Evolutionary conservation across 2,329 filamentous ascomycete genomes (phyloP).

Genomic region (Apiospora koreana): DNA sequence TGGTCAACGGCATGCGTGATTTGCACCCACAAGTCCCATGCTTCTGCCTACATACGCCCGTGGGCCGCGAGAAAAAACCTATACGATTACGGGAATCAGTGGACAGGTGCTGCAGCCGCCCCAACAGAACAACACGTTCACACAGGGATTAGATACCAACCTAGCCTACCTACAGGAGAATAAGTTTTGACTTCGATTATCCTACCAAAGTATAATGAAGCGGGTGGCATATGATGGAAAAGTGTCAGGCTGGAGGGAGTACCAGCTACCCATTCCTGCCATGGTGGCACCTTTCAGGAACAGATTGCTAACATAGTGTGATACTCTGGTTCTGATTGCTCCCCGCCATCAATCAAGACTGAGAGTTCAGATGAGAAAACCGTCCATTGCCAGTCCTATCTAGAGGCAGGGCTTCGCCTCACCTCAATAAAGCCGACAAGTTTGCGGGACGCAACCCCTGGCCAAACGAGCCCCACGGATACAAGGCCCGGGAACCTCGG

Average conservation of each 20-base stretch:
- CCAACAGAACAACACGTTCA: neutral
- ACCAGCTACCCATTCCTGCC: neutral
- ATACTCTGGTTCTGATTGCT: neutral
- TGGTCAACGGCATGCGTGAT: neutral
- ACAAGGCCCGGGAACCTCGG: neutral
- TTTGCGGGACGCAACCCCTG: neutral
- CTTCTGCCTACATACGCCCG: neutral
- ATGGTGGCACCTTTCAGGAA: neutral
- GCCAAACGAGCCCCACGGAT: neutral
- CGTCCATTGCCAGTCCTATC: neutral
- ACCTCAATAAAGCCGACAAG: neutral
- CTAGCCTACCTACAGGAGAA: neutral
- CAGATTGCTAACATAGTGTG: neutral
- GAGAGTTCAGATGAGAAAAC: neutral
- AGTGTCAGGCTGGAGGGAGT: neutral
- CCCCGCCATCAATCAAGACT: neutral
- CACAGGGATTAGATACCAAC: neutral
- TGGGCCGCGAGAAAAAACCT: neutral
- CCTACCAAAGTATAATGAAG: neutral
- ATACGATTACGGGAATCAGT: neutral
- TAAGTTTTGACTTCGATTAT: neutral
- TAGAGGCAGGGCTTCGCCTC: neutral
- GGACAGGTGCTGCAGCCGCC: neutral
- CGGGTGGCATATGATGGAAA: neutral
- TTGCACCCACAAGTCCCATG: neutral